Evolutionary conservation across 305 asterid genomes (phyloP).

Genomic region (Coffea humblotiana): DNA sequence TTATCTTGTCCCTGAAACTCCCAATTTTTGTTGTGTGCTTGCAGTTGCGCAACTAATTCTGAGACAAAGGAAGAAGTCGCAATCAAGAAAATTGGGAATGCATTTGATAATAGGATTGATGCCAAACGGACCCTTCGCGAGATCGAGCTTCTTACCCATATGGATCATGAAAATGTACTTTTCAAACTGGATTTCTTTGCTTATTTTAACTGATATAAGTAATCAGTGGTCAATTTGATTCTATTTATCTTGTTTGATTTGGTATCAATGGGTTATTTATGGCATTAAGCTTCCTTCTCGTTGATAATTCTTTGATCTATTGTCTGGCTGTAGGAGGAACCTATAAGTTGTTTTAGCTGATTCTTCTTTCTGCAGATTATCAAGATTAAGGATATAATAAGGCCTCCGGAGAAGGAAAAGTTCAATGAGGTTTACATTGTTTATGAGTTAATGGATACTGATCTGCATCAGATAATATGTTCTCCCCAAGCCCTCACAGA

Average conservation of each 20-base stretch:
- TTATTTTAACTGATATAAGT: background rate
- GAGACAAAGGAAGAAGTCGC: constrained; percentile 83
- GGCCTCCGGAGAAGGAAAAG: constrained; percentile 62
- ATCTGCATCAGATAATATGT: constrained; percentile 80
- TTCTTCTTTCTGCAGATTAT: constrained; percentile 46
- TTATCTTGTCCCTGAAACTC: background rate
- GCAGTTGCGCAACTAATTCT: constrained; percentile 69
- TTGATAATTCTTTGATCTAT: background rate
- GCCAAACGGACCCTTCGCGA: constrained; percentile 87
- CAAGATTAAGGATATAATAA: constrained; percentile 70
- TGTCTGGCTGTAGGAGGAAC: background rate
- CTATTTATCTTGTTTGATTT: background rate
- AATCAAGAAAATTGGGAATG: constrained; percentile 84
- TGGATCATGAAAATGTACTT: constrained; percentile 87
- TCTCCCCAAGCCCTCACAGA: constrained; percentile 81
- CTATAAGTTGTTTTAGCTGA: background rate
- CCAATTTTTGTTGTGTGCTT: background rate
- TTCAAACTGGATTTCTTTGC: background rate
- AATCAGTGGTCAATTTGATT: background rate
- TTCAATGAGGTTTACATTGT: constrained; percentile 80
- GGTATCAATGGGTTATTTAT: background rate
- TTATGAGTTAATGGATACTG: constrained; percentile 92
- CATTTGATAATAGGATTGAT: constrained; percentile 87
- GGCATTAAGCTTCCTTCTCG: background rate
- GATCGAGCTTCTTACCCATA: constrained; percentile 86